phyloP scores from a whole-genome alignment of 2,329 filamentous ascomycete genomes.

The Neurospora crassa region DNA sequence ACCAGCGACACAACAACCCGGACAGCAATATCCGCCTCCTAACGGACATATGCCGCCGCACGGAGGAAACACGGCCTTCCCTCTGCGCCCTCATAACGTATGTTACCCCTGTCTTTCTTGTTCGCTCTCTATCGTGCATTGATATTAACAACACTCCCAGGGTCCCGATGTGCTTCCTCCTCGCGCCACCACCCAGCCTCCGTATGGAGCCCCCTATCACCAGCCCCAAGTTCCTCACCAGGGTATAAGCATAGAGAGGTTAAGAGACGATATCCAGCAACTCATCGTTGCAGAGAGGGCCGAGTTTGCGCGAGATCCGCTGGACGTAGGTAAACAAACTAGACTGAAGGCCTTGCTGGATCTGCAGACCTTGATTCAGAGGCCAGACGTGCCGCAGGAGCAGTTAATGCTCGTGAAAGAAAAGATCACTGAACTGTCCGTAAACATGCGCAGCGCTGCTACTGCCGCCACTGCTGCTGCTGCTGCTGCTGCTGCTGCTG shows the following conservation, averaged over 20 bases:
- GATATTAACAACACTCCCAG: conserved; percentile 13
- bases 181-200: conserved; percentile 26
- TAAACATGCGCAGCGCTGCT: conserved; percentile 40
- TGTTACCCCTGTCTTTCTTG: not conserved
- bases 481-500: conserved; percentile 12
- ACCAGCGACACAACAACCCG: conserved; percentile 24
- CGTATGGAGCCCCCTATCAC: conserved; percentile 31
- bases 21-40: conserved; percentile 19
- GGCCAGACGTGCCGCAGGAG: conserved; percentile 66
- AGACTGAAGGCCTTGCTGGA: conserved; percentile 79
- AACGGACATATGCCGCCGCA: conserved; percentile 11
- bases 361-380: conserved; percentile 71
- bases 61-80: conserved; percentile 6
- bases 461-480: conserved; percentile 16
- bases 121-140: not conserved
- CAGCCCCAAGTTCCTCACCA: conserved; percentile 26
- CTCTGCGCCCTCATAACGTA: conserved; percentile 16
- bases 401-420: conserved; percentile 77
- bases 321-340: conserved; percentile 66
- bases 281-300: conserved; percentile 64
- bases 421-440: conserved; percentile 70
- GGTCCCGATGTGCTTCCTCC: conserved; percentile 16
- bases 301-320: conserved; percentile 66
- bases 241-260: conserved; percentile 57
- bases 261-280: conserved; percentile 75